These are phyloP conservation scores for Viola odorata DNA, from an alignment of 345 rosid species.

Conservation along the genomic window DNA sequence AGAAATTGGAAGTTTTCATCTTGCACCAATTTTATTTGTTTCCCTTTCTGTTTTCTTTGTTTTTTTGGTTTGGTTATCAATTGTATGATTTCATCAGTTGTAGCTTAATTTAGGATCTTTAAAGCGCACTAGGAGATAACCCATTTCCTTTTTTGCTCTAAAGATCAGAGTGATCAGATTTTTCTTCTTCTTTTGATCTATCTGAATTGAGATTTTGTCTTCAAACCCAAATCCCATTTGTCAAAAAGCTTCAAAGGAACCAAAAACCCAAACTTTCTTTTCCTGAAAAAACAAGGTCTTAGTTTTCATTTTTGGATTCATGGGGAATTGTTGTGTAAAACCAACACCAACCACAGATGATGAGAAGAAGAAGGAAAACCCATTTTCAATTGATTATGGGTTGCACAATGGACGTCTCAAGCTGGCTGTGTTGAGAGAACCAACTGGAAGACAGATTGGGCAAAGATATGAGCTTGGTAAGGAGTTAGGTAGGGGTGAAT, in stretches of 20 bases:
- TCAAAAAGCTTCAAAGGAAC: not conserved
- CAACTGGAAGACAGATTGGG: slow-evolving; percentile 23
- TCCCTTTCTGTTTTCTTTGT: not conserved
- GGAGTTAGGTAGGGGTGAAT: slow-evolving; percentile 35
- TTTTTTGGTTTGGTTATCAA: not conserved
- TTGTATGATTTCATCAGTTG: slow-evolving; percentile 5
- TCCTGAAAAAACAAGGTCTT: not conserved
- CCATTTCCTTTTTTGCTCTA: slow-evolving; percentile 10
- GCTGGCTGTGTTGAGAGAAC: slow-evolving; percentile 16
- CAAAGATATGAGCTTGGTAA: slow-evolving; percentile 27
- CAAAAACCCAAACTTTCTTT: not conserved
- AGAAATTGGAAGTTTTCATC: slow-evolving; percentile 2
- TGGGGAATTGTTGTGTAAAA: slow-evolving; percentile 32
- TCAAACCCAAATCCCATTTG: slow-evolving; percentile 15
- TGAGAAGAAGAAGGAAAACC: slow-evolving; percentile 21
- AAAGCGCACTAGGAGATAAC: not conserved
- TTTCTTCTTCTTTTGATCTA: not conserved
- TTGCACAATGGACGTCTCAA: slow-evolving; percentile 11
- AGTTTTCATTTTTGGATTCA: not conserved
- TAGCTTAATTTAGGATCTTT: slow-evolving; percentile 6
- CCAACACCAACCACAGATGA: slow-evolving; percentile 8
- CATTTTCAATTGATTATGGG: slow-evolving; percentile 13
- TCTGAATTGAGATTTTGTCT: not conserved
- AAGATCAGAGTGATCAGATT: not conserved
- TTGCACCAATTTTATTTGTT: not conserved